phyloP scores from a whole-genome alignment of 495 filamentous ascomycete genomes.

The Achaetomiella virescens region DNA sequence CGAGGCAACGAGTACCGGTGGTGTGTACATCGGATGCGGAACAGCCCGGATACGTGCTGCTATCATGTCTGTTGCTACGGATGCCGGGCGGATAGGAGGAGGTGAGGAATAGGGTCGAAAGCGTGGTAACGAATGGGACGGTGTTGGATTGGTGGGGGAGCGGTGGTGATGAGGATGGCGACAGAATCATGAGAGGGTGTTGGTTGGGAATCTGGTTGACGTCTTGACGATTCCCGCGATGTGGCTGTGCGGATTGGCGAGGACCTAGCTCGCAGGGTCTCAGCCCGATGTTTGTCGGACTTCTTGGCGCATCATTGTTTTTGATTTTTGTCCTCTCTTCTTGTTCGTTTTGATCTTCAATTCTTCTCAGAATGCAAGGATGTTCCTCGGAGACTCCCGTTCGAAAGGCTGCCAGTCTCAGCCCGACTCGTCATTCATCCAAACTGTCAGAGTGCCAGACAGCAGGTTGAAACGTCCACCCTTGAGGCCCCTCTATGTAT shows the following conservation, averaged over 20 bases:
- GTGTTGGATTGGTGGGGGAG: not conserved
- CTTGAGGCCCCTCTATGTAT: not conserved
- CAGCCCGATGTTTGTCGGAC: not conserved
- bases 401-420: too few species aligned
- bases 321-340: not conserved
- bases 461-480: not conserved
- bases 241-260: not conserved
- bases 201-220: too few species aligned
- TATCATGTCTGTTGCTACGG: conserved; percentile 28
- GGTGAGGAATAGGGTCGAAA: not conserved
- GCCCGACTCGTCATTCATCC: not conserved
- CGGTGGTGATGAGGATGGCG: not conserved
- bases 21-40: conserved; percentile 30
- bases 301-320: not conserved
- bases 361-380: not conserved
- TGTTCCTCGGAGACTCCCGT: not conserved
- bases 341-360: not conserved
- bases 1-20: conserved; percentile 35
- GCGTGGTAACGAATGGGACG: not conserved
- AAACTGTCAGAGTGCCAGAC: not conserved
- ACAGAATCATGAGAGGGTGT: not conserved
- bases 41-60: conserved; percentile 42
- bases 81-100: conserved; percentile 12
- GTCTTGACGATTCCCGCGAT: too few species aligned
- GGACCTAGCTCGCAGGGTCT: not conserved